Evolutionary conservation across 2,329 filamentous ascomycete species (phyloP).

Genomic region (Claviceps pazoutovae): DNA sequence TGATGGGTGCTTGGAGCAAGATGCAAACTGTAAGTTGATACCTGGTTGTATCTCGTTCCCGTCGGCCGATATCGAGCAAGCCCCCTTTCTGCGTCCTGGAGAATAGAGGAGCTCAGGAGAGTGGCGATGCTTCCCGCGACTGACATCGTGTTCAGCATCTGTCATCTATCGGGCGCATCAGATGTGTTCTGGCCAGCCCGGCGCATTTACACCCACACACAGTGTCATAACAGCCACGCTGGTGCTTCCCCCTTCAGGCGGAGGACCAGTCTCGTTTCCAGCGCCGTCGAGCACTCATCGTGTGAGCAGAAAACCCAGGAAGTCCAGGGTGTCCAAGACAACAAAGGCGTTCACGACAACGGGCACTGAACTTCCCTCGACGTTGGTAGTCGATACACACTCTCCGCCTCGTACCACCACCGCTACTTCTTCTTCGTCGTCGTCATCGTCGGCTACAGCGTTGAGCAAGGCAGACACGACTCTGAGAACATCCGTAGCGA

Average conservation of each 20-base stretch:
- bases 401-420: not conserved
- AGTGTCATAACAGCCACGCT: slow-evolving; percentile 43
- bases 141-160: slow-evolving; percentile 19
- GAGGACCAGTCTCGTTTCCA: slow-evolving; percentile 16
- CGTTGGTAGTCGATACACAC: slow-evolving; percentile 5
- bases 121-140: no score
- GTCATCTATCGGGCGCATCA: slow-evolving; percentile 35
- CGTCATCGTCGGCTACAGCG: not conserved
- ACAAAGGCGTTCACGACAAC: not conserved
- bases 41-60: no score
- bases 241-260: slow-evolving; percentile 18
- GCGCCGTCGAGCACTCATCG: slow-evolving; percentile 6
- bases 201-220: slow-evolving; percentile 43
- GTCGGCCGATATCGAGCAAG: no score
- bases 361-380: not conserved
- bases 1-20: slow-evolving; percentile 36
- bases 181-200: slow-evolving; percentile 41
- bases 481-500: not conserved
- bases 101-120: no score
- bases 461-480: not conserved
- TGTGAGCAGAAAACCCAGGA: not conserved
- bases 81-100: no score
- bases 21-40: slow-evolving; percentile 20
- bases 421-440: not conserved
- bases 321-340: not conserved